Conservation (phyloP, 306 rosid genomes). For the Oemleria cerasiformis region DNA sequence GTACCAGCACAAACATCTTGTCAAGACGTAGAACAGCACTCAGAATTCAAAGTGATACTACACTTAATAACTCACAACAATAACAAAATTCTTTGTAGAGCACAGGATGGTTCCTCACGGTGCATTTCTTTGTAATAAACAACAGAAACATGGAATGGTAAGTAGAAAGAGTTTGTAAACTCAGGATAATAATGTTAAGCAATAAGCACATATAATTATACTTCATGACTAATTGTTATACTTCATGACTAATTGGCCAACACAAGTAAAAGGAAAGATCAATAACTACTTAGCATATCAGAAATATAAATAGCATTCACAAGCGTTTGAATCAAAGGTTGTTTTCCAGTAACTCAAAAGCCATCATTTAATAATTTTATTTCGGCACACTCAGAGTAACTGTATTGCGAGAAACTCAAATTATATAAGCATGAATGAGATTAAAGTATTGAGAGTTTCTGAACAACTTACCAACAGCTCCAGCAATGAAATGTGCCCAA, state of each 20-base stretch:
- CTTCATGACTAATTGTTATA: not conserved
- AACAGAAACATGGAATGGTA: not conserved
- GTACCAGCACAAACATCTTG: constrained; percentile 15
- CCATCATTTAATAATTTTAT: not conserved
- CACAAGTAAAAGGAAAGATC: not conserved
- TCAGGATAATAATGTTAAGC: not conserved
- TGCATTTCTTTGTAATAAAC: not conserved
- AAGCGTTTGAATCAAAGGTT: not conserved
- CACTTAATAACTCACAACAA: not conserved
- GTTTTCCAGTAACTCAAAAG: not conserved
- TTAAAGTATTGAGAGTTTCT: constrained; percentile 15
- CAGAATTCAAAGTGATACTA: too few relatives aligned
- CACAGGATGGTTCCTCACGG: not conserved
- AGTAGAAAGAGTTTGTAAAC: not conserved
- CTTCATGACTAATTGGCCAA: not conserved
- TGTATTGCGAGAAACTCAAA: constrained; percentile 20
- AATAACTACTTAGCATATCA: not conserved
- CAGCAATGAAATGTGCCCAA: constrained; percentile 94
- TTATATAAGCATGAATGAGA: constrained; percentile 17
- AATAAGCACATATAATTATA: not conserved
- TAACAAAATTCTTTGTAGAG: not conserved
- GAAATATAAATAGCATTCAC: not conserved
- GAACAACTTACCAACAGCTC: constrained; percentile 74
- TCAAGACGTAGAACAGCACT: not conserved
- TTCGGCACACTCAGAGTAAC: constrained; percentile 1